These are phyloP conservation scores for Stenogyne calaminthoides DNA, from an alignment of 305 asterid genomes.

Conservation along the genomic window DNA sequence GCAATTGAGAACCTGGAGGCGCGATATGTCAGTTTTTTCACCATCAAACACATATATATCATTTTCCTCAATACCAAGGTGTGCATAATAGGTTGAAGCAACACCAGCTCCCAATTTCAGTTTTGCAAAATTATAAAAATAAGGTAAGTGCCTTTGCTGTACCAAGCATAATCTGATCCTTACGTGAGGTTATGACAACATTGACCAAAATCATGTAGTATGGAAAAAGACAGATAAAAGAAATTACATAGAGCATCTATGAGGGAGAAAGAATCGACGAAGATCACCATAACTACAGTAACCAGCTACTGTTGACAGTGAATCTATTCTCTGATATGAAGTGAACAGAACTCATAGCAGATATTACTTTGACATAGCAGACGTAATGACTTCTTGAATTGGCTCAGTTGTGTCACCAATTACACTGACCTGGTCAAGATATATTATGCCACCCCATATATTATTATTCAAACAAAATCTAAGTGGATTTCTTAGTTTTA, in stretches of 20 bases:
- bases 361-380: too few relatives aligned
- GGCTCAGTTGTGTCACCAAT: too few relatives aligned
- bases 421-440: too few relatives aligned
- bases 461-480: too few relatives aligned
- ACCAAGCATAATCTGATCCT: not conserved
- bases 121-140: constrained; percentile 14
- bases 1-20: constrained; percentile 73
- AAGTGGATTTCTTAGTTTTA: too few relatives aligned
- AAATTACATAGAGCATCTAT: constrained; percentile 1
- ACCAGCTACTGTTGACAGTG: constrained; percentile 77
- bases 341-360: not conserved
- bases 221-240: not conserved
- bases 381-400: too few relatives aligned
- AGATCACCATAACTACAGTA: constrained; percentile 85
- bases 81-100: constrained; percentile 75
- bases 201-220: not conserved
- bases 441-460: too few relatives aligned
- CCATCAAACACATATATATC: constrained; percentile 98
- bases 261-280: not conserved
- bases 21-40: constrained; percentile 97
- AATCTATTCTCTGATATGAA: constrained; percentile 55
- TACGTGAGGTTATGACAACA: not conserved
- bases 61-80: constrained; percentile 81
- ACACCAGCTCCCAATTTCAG: constrained; percentile 87
- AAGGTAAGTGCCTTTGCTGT: not conserved